These are phyloP conservation scores for Terfezia claveryi DNA, from an alignment of 495 filamentous ascomycete species.

Conservation along the genomic window DNA sequence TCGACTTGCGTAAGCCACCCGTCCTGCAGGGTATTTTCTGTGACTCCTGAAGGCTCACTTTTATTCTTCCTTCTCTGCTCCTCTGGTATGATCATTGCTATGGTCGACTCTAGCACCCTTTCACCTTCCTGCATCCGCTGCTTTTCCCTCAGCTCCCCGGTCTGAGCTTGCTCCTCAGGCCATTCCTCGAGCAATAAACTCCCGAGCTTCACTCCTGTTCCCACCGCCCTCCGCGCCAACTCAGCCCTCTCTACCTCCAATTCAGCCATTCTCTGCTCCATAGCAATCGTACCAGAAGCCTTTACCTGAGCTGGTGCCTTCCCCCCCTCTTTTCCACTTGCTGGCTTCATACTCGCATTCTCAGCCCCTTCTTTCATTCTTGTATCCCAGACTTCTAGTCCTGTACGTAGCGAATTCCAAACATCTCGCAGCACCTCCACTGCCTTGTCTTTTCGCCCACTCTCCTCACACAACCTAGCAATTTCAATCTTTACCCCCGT, in stretches of 20 bases:
- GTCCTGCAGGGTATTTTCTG: constrained; percentile 3
- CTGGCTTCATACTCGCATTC: background rate
- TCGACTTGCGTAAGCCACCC: constrained; percentile 37
- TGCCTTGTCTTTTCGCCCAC: constrained; percentile 39
- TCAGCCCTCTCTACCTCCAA: constrained; percentile 37
- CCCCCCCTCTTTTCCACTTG: constrained; percentile 30
- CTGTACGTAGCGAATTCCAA: constrained; percentile 31
- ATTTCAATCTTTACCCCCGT: constrained; percentile 72
- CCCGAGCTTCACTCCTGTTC: constrained; percentile 55
- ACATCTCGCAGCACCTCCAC: constrained; percentile 51
- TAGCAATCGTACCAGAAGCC: too few relatives aligned
- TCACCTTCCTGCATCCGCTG: constrained; percentile 39
- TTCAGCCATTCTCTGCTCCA: too few relatives aligned
- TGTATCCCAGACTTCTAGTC: constrained; percentile 23
- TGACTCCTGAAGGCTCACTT: constrained; percentile 2
- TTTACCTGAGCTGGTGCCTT: constrained; percentile 14
- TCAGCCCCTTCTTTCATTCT: too few relatives aligned
- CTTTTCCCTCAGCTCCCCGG: constrained; percentile 39
- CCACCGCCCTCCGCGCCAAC: constrained; percentile 58
- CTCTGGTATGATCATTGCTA: background rate
- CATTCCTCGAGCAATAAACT: constrained; percentile 41
- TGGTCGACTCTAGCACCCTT: constrained; percentile 23
- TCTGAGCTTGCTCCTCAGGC: constrained; percentile 21
- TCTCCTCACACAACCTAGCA: constrained; percentile 53
- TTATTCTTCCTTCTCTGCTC: constrained; percentile 1